These are phyloP conservation scores for Candida jianshihensis DNA, from an alignment of 805 yeast species.

Conservation along the genomic window DNA sequence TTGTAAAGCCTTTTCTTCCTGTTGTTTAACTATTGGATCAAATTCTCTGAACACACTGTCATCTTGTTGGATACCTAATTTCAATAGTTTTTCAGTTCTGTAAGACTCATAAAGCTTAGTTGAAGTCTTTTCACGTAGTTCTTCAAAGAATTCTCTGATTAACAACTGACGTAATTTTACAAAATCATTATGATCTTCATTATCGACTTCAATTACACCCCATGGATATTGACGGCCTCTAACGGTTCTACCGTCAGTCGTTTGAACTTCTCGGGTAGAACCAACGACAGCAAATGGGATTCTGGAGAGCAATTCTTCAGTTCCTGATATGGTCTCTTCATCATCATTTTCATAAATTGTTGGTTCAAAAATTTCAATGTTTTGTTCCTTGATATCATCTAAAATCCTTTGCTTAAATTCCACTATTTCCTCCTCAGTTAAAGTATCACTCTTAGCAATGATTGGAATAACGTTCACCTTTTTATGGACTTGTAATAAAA, in stretches of 20 bases:
- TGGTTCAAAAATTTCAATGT: constrained; percentile 73
- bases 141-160: constrained; percentile 88
- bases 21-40: constrained; percentile 87
- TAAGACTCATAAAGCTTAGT: constrained; percentile 78
- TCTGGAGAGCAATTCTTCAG: constrained; percentile 57
- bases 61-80: constrained; percentile 89
- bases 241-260: constrained; percentile 67
- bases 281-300: constrained; percentile 95
- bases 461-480: constrained; percentile 92
- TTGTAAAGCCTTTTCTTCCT: constrained; percentile 87
- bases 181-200: constrained; percentile 90
- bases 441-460: constrained; percentile 89
- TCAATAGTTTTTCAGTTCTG: constrained; percentile 72
- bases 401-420: constrained; percentile 71
- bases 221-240: constrained; percentile 95
- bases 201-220: constrained; percentile 95
- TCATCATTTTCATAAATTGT: constrained; percentile 75
- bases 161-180: constrained; percentile 81
- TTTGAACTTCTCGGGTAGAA: constrained; percentile 64
- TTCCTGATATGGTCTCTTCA: constrained; percentile 66
- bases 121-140: constrained; percentile 79
- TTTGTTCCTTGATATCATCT: constrained; percentile 69
- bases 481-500: constrained; percentile 81
- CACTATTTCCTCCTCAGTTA: constrained; percentile 78
- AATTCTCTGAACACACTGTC: constrained; percentile 88